Percentiles rank a stretch among this genome's conserved stretches.
phyloP scores from a whole-genome alignment of 1,284 basidiomycete species.

The Cerrena zonata region DNA sequence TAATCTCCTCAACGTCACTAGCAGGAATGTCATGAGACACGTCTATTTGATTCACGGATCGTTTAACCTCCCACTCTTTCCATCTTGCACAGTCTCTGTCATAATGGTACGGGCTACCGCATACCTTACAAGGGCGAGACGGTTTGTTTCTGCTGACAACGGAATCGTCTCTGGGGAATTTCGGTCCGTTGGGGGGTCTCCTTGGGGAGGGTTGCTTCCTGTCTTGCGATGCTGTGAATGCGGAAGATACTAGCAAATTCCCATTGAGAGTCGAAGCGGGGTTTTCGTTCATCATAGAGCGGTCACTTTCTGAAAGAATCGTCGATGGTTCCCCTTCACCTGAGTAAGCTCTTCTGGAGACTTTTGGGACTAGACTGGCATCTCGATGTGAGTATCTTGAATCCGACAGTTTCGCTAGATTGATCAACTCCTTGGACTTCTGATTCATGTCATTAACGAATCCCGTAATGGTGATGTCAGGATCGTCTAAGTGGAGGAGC shows the following conservation, averaged over 20 bases:
- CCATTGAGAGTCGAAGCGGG: not conserved
- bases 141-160: slow-evolving; percentile 8
- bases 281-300: too few relatives aligned
- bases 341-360: not conserved
- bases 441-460: not conserved
- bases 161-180: slow-evolving; percentile 10
- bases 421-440: not conserved
- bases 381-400: too few relatives aligned
- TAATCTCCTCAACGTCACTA: not conserved
- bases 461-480: not conserved
- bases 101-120: slow-evolving; percentile 16
- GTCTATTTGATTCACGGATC: not conserved
- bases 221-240: not conserved
- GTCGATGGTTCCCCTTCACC: not conserved
- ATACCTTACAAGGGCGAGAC: slow-evolving; percentile 15
- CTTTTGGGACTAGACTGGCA: not conserved
- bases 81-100: slow-evolving; percentile 17
- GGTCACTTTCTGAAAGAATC: slow-evolving; percentile 4
- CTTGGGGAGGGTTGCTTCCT: too few relatives aligned
- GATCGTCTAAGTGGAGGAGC: not conserved
- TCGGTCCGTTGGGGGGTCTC: slow-evolving; percentile 15
- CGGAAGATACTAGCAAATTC: not conserved
- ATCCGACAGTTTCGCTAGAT: too few relatives aligned
- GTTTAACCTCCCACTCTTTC: not conserved
- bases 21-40: not conserved